Conservation (phyloP, 768 basidiomycete species). For the Termitomyces sp. region DNA sequence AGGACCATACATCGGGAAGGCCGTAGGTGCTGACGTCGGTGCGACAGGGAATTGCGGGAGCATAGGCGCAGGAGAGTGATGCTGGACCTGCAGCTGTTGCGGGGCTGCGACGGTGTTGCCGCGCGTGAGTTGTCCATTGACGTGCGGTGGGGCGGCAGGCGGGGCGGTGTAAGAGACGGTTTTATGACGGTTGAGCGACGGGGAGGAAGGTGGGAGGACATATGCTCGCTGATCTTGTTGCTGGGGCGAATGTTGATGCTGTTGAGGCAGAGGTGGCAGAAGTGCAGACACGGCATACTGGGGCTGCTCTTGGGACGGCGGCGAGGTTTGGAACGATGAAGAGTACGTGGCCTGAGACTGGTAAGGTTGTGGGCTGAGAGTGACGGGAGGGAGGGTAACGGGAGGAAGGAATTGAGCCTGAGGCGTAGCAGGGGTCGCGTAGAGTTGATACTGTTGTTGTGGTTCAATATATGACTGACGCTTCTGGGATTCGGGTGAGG, state of each 20-base stretch:
- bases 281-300: slow-evolving; percentile 18
- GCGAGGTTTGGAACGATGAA: slow-evolving; percentile 16
- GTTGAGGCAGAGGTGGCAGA: slow-evolving; percentile 11
- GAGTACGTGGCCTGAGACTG: slow-evolving; percentile 12
- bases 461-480: slow-evolving; percentile 5
- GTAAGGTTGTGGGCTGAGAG: slow-evolving; percentile 18
- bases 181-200: slow-evolving; percentile 27
- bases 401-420: slow-evolving; percentile 8
- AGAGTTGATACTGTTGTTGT: slow-evolving; percentile 22
- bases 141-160: slow-evolving; percentile 12
- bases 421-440: slow-evolving; percentile 13
- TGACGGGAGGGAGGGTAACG: slow-evolving; percentile 16
- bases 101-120: slow-evolving; percentile 27
- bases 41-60: slow-evolving; percentile 62
- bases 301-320: slow-evolving; percentile 20
- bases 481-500: slow-evolving; percentile 10
- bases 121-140: slow-evolving; percentile 21
- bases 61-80: slow-evolving; percentile 21
- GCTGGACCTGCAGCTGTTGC: slow-evolving; percentile 23
- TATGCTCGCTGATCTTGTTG: slow-evolving; percentile 13
- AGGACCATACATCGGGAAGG: slow-evolving; percentile 44
- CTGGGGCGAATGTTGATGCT: slow-evolving; percentile 15
- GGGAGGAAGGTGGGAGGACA: slow-evolving; percentile 3
- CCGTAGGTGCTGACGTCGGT: slow-evolving; percentile 54
- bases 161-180: slow-evolving; percentile 27